Conservation (phyloP, 345 rosid genomes). For the Eucalyptus regnans region DNA sequence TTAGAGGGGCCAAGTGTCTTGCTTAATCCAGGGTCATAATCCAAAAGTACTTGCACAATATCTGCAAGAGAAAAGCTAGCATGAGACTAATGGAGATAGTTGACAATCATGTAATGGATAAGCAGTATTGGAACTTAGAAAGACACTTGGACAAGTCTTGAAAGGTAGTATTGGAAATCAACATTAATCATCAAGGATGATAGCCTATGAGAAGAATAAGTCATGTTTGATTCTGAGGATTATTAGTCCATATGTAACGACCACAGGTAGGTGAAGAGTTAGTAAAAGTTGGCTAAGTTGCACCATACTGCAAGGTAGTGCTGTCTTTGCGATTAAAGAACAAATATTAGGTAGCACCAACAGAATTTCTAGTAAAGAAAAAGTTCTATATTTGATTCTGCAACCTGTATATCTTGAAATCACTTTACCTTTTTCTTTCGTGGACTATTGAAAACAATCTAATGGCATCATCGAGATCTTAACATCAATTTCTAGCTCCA, state of each 20-base stretch:
- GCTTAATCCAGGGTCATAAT: slow-evolving; percentile 4
- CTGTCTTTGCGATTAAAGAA: neutral
- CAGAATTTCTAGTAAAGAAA: neutral
- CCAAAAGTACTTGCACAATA: slow-evolving; percentile 4
- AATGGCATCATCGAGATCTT: neutral
- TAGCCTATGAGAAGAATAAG: neutral
- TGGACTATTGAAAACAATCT: neutral
- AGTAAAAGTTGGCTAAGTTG: neutral
- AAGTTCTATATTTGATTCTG: neutral
- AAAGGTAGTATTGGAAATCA: neutral
- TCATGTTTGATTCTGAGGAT: neutral
- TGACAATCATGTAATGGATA: neutral
- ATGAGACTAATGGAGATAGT: neutral
- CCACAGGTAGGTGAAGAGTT: neutral
- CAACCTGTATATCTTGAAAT: neutral
- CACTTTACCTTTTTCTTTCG: neutral
- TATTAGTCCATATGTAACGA: neutral
- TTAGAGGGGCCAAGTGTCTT: slow-evolving; percentile 3
- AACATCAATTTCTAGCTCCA: neutral
- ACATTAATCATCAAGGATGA: neutral
- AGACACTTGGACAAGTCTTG: neutral
- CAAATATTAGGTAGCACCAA: neutral
- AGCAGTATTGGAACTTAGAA: neutral
- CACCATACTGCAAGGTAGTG: neutral
- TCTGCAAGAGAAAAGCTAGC: neutral